phyloP scores from a whole-genome alignment of 768 basidiomycete species.

The Kwoniella newhampshirensis region DNA sequence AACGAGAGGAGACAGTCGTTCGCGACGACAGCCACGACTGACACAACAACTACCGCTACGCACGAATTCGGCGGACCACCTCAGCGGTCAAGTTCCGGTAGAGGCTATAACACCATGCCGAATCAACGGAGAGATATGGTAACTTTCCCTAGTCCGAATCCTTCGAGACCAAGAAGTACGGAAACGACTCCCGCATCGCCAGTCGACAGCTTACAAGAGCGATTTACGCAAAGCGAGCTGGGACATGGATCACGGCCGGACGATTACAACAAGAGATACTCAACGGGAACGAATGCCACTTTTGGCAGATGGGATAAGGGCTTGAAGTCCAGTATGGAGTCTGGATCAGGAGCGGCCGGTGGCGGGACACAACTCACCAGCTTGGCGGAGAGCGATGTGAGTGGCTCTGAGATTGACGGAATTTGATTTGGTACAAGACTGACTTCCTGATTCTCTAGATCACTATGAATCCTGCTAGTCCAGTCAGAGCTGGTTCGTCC shows the following conservation, averaged over 20 bases:
- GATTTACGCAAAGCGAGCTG: conserved; percentile 23
- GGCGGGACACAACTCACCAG: conserved; percentile 2
- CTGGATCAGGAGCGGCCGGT: not conserved
- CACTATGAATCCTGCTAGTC: no score
- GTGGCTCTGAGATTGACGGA: not conserved
- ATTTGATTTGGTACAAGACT: not conserved
- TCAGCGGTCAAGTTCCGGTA: not conserved
- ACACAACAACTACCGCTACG: conserved; percentile 27
- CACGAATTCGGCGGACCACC: conserved; percentile 23
- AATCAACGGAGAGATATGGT: conserved; percentile 2
- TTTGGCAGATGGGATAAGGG: conserved; percentile 38
- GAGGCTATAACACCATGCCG: conserved; percentile 31
- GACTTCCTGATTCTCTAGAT: not conserved
- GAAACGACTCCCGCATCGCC: conserved; percentile 9
- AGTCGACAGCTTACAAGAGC: not conserved
- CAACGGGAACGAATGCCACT: conserved; percentile 27
- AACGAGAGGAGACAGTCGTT: conserved; percentile 26
- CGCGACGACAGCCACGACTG: conserved; percentile 21
- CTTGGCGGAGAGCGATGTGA: conserved; percentile 11
- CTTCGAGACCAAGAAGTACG: conserved; percentile 13
- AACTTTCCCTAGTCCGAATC: conserved; percentile 30
- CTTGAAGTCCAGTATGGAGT: conserved; percentile 10
- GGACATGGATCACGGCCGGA: conserved; percentile 15
- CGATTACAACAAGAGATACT: conserved; percentile 11
- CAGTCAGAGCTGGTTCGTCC: not conserved